phyloP scores from a whole-genome alignment of 2,329 filamentous ascomycete genomes.

The Aspergillus hiratsukae region DNA sequence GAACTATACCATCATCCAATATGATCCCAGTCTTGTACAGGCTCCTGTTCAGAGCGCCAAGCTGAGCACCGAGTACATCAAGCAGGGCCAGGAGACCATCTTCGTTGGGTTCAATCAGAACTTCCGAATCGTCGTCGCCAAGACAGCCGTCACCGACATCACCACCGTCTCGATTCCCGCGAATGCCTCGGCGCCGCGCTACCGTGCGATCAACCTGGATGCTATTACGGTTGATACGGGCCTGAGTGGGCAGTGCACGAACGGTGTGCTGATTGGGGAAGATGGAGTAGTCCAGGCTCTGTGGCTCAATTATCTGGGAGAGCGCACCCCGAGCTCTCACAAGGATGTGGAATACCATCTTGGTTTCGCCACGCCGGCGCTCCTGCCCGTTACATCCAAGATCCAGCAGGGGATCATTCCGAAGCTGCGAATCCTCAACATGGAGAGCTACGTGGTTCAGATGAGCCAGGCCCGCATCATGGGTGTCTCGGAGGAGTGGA shows the following conservation, averaged over 20 bases:
- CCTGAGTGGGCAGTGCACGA: constrained; percentile 85
- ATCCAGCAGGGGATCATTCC: constrained; percentile 77
- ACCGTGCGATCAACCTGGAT: constrained; percentile 91
- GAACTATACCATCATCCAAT: constrained; percentile 94
- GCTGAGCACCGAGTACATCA: constrained; percentile 74
- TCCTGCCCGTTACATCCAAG: constrained; percentile 82
- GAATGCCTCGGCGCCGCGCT: constrained; percentile 84
- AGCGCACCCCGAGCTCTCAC: constrained; percentile 70
- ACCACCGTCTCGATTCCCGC: constrained; percentile 95
- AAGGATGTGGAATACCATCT: constrained; percentile 97
- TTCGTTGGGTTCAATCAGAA: constrained; percentile 99
- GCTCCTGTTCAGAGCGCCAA: constrained; percentile 87
- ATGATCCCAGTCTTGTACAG: constrained; percentile 88
- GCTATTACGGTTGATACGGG: constrained; percentile 96
- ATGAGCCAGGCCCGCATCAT: constrained; percentile 97
- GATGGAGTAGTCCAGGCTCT: constrained; percentile 91
- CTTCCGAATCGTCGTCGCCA: constrained; percentile 84
- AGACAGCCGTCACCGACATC: constrained; percentile 94
- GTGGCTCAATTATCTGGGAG: constrained; percentile 95
- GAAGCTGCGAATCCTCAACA: constrained; percentile 81
- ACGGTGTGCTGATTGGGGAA: constrained; percentile 82
- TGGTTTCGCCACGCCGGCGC: constrained; percentile 79
- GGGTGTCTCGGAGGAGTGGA: constrained; percentile 95
- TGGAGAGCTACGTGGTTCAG: constrained; percentile 90
- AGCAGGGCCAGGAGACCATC: constrained; percentile 88